Percentiles rank a stretch among this genome's conserved stretches.
phyloP scores from a whole-genome alignment of 2,329 filamentous ascomycete species.

The Colletotrichum tofieldiae region DNA sequence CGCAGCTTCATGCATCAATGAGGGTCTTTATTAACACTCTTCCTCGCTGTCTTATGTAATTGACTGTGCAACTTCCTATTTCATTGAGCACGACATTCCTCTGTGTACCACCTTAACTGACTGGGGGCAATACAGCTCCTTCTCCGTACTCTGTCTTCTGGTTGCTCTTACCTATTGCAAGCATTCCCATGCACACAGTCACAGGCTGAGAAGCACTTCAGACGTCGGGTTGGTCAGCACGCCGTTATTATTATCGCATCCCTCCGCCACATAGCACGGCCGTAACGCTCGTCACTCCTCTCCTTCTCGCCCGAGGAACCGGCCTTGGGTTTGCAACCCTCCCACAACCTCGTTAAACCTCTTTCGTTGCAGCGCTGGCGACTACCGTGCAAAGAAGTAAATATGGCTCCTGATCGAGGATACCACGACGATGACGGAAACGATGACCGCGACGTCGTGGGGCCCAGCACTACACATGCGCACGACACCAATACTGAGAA shows the following conservation, averaged over 20 bases:
- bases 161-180: neutral
- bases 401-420: slow-evolving; percentile 36
- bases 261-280: neutral
- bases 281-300: neutral
- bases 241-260: neutral
- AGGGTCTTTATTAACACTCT: slow-evolving; percentile 5
- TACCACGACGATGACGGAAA: neutral
- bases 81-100: slow-evolving; percentile 9
- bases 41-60: slow-evolving; percentile 10
- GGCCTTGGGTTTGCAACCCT: neutral
- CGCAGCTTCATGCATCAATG: slow-evolving; percentile 1
- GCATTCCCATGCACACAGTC: neutral
- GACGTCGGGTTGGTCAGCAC: slow-evolving; percentile 7
- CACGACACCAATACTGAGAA: neutral
- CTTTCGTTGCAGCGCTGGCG: neutral
- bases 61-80: slow-evolving; percentile 7
- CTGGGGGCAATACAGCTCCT: neutral
- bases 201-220: neutral
- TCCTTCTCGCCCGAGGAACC: neutral
- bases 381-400: neutral
- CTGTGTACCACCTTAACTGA: neutral
- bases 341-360: neutral
- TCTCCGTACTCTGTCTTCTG: neutral
- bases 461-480: neutral
- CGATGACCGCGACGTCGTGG: neutral